These are phyloP conservation scores for Curvularia spicifera DNA, from an alignment of 2,329 filamentous ascomycete genomes.

Conservation along the genomic window DNA sequence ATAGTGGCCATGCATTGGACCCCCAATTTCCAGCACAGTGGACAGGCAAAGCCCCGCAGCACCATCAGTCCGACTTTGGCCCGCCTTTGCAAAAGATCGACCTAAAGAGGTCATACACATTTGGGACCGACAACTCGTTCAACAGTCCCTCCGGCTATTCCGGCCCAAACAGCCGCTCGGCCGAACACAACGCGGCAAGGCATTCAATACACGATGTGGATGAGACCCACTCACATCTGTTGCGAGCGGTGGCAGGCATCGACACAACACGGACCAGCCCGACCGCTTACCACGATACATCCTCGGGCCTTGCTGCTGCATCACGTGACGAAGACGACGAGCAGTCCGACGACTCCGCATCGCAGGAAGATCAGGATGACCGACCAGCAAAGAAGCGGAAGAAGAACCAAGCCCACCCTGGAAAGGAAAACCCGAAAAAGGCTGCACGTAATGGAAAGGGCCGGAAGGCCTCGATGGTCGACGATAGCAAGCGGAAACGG, in stretches of 20 bases:
- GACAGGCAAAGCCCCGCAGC: slow-evolving; percentile 28
- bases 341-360: slow-evolving; percentile 32
- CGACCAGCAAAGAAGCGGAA: slow-evolving; percentile 34
- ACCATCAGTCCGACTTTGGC: slow-evolving; percentile 28
- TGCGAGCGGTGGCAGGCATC: slow-evolving; percentile 13
- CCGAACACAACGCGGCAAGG: slow-evolving; percentile 31
- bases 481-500: slow-evolving; percentile 38
- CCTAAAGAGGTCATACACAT: slow-evolving; percentile 44
- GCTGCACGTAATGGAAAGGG: slow-evolving; percentile 27
- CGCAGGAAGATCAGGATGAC: slow-evolving; percentile 31
- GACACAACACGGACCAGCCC: slow-evolving; percentile 20
- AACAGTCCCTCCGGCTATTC: slow-evolving; percentile 39
- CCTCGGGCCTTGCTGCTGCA: slow-evolving; percentile 9
- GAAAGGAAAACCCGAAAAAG: slow-evolving; percentile 31
- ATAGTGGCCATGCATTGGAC: slow-evolving; percentile 39
- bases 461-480: slow-evolving; percentile 31
- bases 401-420: slow-evolving; percentile 24
- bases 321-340: slow-evolving; percentile 27
- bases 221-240: slow-evolving; percentile 26
- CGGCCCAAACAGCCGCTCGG: slow-evolving; percentile 29
- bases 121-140: slow-evolving; percentile 47
- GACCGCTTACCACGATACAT: slow-evolving; percentile 11
- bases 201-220: slow-evolving; percentile 35
- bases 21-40: slow-evolving; percentile 39
- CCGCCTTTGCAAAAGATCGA: slow-evolving; percentile 23